Evolutionary conservation across 139 green algal genomes (phyloP).

Genomic region (Mesotaenium endlicherianum): DNA sequence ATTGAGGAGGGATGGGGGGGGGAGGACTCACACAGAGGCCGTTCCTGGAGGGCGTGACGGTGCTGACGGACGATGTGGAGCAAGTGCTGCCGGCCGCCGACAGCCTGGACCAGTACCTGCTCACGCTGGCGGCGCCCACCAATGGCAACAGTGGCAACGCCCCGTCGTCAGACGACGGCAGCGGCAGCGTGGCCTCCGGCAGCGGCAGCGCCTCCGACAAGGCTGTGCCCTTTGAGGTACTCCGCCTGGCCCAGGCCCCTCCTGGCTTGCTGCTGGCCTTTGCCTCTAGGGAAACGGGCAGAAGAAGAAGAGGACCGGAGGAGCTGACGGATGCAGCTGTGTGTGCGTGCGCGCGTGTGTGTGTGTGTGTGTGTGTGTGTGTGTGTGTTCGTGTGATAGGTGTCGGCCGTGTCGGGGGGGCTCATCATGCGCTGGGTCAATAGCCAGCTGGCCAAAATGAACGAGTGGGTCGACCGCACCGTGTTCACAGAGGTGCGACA

Average conservation of each 20-base stretch:
- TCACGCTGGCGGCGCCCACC: background rate
- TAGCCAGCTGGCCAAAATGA: background rate
- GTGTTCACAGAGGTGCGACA: constrained; percentile 6
- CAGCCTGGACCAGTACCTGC: background rate
- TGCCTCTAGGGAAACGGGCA: no score
- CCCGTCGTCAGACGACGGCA: no score
- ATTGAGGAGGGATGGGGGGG: background rate
- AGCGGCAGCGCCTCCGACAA: no score
- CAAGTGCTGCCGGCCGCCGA: background rate
- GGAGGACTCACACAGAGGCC: constrained; percentile 19
- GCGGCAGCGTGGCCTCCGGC: no score
- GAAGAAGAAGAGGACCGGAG: no score
- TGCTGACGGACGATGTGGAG: constrained; percentile 4
- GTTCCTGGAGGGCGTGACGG: background rate
- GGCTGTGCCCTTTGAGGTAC: no score
- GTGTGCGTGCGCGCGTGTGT: no score
- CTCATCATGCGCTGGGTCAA: constrained; percentile 21
- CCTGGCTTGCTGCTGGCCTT: no score
- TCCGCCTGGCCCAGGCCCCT: no score
- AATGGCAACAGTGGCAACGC: no score
- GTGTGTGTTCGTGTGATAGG: background rate
- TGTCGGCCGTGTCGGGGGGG: background rate
- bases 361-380: background rate
- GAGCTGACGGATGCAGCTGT: no score
- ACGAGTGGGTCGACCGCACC: constrained; percentile 3